Evolutionary conservation across 2,329 filamentous ascomycete species (phyloP), one percentile per base, ranked within the genome.

Genomic region (Penicillium sp.): DNA sequence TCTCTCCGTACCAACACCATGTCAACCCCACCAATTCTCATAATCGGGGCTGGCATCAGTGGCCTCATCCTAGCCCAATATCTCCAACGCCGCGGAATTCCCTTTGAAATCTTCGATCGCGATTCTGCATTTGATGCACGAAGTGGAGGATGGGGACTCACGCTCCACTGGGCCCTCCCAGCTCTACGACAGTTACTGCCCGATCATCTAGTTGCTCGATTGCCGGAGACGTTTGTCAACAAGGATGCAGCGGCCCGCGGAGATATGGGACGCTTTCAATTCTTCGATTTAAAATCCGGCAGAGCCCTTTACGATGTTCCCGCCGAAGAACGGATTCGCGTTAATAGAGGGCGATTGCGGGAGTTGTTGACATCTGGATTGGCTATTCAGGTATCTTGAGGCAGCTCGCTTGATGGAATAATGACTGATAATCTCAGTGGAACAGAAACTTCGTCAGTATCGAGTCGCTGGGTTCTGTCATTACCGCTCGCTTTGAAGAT

Each of bases 91-190:
- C 61, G 66, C 16, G 63, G 60, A 16, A 59, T 79, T 3, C 63
- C 69, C 0, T 78, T 73, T 49, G 63, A 66, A 39, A 67, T 79
- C 48, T 78, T 75, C 53, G 77, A 79, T 49, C 72, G 73, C 13
- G 76, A 78, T 62, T 62, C 65, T 5, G 76, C 80, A 41, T 73
- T 82, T 43, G 74, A 70, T 55, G 76, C 76, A 27, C 81, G 79
- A 31, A 81, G 73, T 21, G 74, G 78, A 4, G 85, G 86, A 59
- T 88, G 85, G 86, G 86, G 84, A 3, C 73, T 88, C 55, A 87
- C 85, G 0, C 74, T 88, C 55, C 84, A 87, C 66, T 88, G 85
- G 85, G 83, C 82, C 5, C 76, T 87, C 10, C 76, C 80, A 0
- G 77, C 76, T 1, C 73, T 88, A 41, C 75, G 80, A 45, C 67